Evolutionary conservation across 73 alveolate genomes (phyloP).

Genomic region (Paramecium sexaurelia): DNA sequence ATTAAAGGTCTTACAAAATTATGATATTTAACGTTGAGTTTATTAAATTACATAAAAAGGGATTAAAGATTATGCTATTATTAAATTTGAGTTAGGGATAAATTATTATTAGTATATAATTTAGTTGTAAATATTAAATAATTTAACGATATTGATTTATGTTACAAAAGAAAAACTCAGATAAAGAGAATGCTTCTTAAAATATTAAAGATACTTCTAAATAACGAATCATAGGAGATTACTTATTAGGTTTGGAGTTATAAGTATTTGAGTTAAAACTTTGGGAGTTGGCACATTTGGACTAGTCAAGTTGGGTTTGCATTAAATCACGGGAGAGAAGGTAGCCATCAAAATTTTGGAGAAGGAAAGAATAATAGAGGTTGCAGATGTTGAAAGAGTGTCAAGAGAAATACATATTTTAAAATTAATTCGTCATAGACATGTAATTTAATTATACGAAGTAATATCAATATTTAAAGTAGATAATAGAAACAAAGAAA

Average conservation of each 20-base stretch:
- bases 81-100: too few relatives aligned
- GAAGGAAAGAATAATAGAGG: conserved; percentile 88
- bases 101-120: too few relatives aligned
- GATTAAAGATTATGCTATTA: too few relatives aligned
- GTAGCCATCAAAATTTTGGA: conserved; percentile 95
- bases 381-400: conserved; percentile 87
- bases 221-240: conserved; percentile 39
- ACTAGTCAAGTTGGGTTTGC: conserved; percentile 56
- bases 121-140: not conserved
- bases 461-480: conserved; percentile 48
- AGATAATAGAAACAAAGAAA: conserved; percentile 75
- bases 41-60: too few relatives aligned
- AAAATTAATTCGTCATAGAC: conserved; percentile 81
- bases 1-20: too few relatives aligned
- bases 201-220: not conserved
- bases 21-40: too few relatives aligned
- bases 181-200: not conserved
- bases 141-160: not conserved
- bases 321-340: conserved; percentile 66
- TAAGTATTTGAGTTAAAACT: conserved; percentile 61
- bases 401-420: conserved; percentile 86
- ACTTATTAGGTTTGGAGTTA: conserved; percentile 38
- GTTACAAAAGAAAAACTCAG: not conserved
- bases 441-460: conserved; percentile 80
- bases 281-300: conserved; percentile 68